Evolutionary conservation across 2,329 filamentous ascomycete species (phyloP).

Genomic region (Alternaria sp.): DNA sequence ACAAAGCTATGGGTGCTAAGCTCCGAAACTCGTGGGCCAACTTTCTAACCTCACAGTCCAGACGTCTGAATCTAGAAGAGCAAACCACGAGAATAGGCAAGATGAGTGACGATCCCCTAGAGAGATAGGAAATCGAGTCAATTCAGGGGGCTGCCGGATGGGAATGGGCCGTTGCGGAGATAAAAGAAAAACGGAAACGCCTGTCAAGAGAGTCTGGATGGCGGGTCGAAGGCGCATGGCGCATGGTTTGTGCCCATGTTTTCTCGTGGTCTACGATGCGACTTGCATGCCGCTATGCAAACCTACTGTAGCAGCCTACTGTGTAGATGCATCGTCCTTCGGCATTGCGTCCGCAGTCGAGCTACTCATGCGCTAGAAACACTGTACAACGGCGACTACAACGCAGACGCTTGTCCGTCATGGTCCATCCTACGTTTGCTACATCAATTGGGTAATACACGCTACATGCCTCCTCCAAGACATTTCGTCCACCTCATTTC

Average conservation of each 20-base stretch:
- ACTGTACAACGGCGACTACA: not conserved
- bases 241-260: not conserved
- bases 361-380: not conserved
- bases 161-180: not conserved
- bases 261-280: slow-evolving; percentile 4
- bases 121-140: not conserved
- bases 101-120: not conserved
- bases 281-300: slow-evolving; percentile 10
- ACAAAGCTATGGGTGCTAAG: slow-evolving; percentile 6
- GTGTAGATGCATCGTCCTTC: not conserved
- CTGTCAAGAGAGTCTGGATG: not conserved
- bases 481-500: not conserved
- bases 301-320: not conserved
- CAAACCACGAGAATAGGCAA: not conserved
- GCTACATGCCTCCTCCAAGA: not conserved
- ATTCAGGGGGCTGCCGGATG: slow-evolving; percentile 7
- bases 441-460: not conserved
- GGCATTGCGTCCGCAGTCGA: not conserved
- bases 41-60: not conserved
- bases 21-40: slow-evolving; percentile 1
- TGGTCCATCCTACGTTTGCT: not conserved
- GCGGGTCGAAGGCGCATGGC: slow-evolving; percentile 15
- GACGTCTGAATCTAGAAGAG: not conserved
- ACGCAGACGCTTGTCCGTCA: not conserved
- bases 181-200: slow-evolving; percentile 1